Percentiles rank a stretch among this genome's conserved stretches.
Conservation (phyloP, 2,329 filamentous ascomycete genomes). For the Dactylella cylindrospora region DNA sequence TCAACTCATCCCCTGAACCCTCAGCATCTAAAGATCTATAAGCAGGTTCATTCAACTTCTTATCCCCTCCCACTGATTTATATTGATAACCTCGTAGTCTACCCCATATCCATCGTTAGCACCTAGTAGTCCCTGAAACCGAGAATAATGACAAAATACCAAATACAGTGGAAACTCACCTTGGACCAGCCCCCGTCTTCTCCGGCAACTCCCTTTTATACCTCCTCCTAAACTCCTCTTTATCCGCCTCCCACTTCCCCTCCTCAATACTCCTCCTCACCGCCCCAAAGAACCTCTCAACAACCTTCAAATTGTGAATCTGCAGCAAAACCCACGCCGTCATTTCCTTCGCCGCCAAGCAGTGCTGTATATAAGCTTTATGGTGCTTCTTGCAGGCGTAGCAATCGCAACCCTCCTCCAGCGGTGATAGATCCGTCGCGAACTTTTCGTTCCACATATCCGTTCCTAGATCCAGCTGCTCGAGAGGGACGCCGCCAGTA, state of each 20-base stretch:
- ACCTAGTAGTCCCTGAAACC: not conserved
- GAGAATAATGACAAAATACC: not conserved
- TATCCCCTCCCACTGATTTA: conserved; percentile 67
- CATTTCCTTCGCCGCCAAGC: conserved; percentile 92
- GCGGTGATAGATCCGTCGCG: conserved; percentile 63
- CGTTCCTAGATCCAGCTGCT: conserved; percentile 63
- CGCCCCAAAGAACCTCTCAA: conserved; percentile 71
- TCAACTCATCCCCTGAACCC: conserved; percentile 46
- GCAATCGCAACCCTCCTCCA: conserved; percentile 69
- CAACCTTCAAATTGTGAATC: conserved; percentile 79
- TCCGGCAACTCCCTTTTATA: conserved; percentile 74
- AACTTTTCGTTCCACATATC: conserved; percentile 73
- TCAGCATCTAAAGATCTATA: conserved; percentile 64
- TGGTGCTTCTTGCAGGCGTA: conserved; percentile 83
- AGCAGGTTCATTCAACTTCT: conserved; percentile 67
- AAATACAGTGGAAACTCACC: conserved; percentile 53
- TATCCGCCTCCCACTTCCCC: conserved; percentile 60
- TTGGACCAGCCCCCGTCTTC: conserved; percentile 74
- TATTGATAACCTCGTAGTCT: conserved; percentile 78
- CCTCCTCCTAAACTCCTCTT: conserved; percentile 62
- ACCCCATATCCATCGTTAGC: conserved; percentile 10
- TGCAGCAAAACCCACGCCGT: conserved; percentile 91
- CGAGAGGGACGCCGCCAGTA: conserved; percentile 34
- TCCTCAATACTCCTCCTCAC: conserved; percentile 66
- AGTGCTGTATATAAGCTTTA: conserved; percentile 81